Base-by-base conservation (phyloP, 805 yeast species). In the Nakazawaea ernobii region DNA sequence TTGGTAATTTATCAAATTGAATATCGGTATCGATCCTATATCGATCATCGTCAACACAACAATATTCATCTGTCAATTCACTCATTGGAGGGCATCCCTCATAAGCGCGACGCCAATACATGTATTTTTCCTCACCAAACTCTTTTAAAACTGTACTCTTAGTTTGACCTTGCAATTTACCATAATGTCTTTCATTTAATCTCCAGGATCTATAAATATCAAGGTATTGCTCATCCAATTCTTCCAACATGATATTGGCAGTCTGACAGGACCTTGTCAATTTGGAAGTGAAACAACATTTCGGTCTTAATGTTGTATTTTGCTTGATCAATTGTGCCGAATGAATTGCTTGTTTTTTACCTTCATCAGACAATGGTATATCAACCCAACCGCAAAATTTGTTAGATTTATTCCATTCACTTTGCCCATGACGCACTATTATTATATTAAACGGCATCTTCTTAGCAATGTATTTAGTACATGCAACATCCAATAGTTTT, bases 381-480 rank as follows among this genome's bases (percentile, higher is more conserved):
- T 86, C 92, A 29, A 84, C 80, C 95, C 95, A 86, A 15, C 95
- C 95, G 63, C 94, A 85, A 67, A 86, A 86, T 53, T 79, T 71
- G 65, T 84, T 80, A 59, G 77, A 77, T 61, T 83, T 80, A 62
- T 86, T 86, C 80, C 88, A 80, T 59, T 80, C 82, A 59, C 90
- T 82, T 63, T 86, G 86, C 4, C 95, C 95, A 71, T 86, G 95
- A 66, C 95, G 79, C 46, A 86, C 74, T 50, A 86, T 67, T 45
- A 82, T 69, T 51, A 82, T 65, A 54, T 73, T 74, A 33, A 57
- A 48, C 27, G 7, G 5, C 28, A 17, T 24, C 10, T 17, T 17
- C 27, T 17, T 30, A 11, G 6, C n/a, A 3, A 30, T 30, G 4
- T 30, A 30, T 35, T 5, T 20, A 3, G 24, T 20, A 20, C 24